These are phyloP conservation scores for Xylaria curta DNA, from an alignment of 495 filamentous ascomycete species.

Conservation along the genomic window DNA sequence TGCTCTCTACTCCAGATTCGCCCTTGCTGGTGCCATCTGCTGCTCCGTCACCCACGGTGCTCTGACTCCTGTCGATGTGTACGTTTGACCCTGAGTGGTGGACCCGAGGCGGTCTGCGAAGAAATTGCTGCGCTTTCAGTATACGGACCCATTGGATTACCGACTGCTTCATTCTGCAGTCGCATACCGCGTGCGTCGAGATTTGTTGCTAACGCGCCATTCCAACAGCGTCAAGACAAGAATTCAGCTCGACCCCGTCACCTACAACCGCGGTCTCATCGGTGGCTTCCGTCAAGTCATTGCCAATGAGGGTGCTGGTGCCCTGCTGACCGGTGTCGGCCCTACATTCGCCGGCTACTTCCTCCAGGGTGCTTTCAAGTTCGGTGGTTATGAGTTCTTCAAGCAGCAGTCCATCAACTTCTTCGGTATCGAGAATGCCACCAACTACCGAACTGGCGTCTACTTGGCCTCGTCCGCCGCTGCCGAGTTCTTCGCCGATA, in stretches of 20 bases:
- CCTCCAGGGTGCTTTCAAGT: slow-evolving; percentile 94
- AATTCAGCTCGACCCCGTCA: slow-evolving; percentile 89
- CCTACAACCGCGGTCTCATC: slow-evolving; percentile 89
- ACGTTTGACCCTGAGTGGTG: slow-evolving; percentile 53
- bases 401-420: slow-evolving; percentile 90
- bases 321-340: slow-evolving; percentile 85
- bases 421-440: slow-evolving; percentile 78
- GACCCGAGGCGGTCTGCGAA: not conserved
- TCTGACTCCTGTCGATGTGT: slow-evolving; percentile 96
- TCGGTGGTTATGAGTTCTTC: slow-evolving; percentile 95
- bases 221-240: slow-evolving; percentile 84
- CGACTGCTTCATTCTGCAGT: not conserved
- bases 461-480: slow-evolving; percentile 84
- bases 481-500: slow-evolving; percentile 94
- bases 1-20: slow-evolving; percentile 79
- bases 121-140: not conserved
- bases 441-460: slow-evolving; percentile 84
- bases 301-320: slow-evolving; percentile 83
- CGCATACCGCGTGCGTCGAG: slow-evolving; percentile 2
- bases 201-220: slow-evolving; percentile 31
- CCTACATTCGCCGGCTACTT: slow-evolving; percentile 92
- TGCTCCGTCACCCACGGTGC: slow-evolving; percentile 92
- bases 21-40: slow-evolving; percentile 92
- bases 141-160: slow-evolving; percentile 16
- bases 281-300: slow-evolving; percentile 87